Evolutionary conservation across 306 rosid species (phyloP).

Genomic region (Ormosia emarginata): DNA sequence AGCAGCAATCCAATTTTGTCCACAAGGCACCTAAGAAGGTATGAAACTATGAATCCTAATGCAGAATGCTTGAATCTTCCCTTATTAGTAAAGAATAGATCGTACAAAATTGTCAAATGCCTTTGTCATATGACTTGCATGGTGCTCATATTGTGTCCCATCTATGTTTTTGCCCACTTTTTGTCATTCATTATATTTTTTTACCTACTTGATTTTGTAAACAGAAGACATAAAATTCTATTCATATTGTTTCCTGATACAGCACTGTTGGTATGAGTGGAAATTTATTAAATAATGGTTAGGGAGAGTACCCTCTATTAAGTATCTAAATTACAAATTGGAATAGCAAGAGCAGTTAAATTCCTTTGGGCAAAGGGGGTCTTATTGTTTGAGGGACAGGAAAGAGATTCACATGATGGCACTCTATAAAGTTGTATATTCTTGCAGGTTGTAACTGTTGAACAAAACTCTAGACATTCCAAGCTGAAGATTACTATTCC

Average conservation of each 20-base stretch:
- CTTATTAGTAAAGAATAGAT: background rate
- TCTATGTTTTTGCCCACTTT: background rate
- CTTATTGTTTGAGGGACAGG: background rate
- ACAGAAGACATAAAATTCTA: background rate
- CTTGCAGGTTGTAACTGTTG: constrained; percentile 63
- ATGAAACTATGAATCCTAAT: background rate
- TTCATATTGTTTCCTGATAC: background rate
- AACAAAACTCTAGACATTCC: constrained; percentile 44
- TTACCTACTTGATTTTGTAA: constrained; percentile 4
- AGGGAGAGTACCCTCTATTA: background rate
- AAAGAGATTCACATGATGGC: constrained; percentile 13
- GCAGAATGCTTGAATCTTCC: constrained; percentile 5
- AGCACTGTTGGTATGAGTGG: background rate
- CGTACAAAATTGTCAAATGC: constrained; percentile 1
- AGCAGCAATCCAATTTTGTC: constrained; percentile 59
- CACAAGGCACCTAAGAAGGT: constrained; percentile 89
- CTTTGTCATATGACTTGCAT: background rate
- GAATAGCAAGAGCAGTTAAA: background rate
- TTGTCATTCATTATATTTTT: background rate
- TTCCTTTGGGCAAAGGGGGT: background rate
- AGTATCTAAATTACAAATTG: constrained; percentile 9
- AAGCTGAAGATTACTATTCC: constrained; percentile 79
- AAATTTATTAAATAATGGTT: background rate
- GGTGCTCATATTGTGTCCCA: background rate
- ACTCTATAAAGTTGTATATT: background rate